These are phyloP conservation scores for Vitis riparia DNA, from an alignment of 164 flowering plant species.

Conservation along the genomic window DNA sequence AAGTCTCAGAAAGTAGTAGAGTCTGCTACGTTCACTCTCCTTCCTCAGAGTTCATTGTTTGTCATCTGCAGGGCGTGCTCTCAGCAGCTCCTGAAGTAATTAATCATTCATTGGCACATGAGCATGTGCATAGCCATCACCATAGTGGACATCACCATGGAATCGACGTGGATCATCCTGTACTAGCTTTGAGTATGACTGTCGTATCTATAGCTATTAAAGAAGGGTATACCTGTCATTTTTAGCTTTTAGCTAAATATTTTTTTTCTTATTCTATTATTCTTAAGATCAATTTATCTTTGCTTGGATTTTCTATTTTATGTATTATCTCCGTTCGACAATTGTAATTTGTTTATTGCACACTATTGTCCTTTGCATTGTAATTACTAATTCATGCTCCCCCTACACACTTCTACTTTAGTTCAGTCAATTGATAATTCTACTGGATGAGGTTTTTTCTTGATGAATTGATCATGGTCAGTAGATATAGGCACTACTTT, in stretches of 20 bases:
- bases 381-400: too few relatives aligned
- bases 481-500: too few relatives aligned
- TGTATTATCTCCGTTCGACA: too few relatives aligned
- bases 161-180: constrained; percentile 84
- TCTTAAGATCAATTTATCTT: too few relatives aligned
- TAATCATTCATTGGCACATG: constrained; percentile 43
- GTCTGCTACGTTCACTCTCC: neutral
- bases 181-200: constrained; percentile 84
- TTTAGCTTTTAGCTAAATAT: neutral
- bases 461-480: too few relatives aligned
- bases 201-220: constrained; percentile 69
- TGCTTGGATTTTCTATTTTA: too few relatives aligned
- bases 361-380: too few relatives aligned
- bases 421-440: too few relatives aligned
- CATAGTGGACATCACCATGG: constrained; percentile 79
- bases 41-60: neutral
- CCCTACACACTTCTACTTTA: too few relatives aligned
- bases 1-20: neutral
- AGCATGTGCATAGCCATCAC: constrained; percentile 42
- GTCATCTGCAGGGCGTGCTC: constrained; percentile 53
- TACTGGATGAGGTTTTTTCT: too few relatives aligned
- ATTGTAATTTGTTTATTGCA: too few relatives aligned
- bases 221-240: constrained; percentile 65
- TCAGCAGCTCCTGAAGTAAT: constrained; percentile 57
- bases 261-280: too few relatives aligned